Base-by-base conservation (phyloP, 305 asterid genomes). In the Withania somnifera region DNA sequence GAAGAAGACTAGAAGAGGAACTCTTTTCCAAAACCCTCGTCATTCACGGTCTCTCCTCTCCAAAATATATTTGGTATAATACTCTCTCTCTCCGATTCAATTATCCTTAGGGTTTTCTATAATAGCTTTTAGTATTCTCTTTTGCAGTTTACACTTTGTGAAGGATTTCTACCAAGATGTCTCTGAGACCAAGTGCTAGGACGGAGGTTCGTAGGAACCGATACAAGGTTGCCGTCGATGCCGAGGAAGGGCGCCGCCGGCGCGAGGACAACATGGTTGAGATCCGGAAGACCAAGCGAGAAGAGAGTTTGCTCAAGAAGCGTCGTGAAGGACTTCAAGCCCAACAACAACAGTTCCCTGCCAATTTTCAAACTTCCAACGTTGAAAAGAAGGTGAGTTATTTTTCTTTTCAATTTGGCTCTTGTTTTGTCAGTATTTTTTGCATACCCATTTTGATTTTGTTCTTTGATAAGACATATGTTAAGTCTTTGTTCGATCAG, bases 201-300 rank as follows among this genome's bases (percentile, higher is more conserved):
- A 89, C 97, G 73, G 98, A 95, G 88, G 98, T 88, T 82, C 91
- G 98, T 83, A 88, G 97, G 85, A 95, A 88, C 90, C 91, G 97
- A 45, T 95, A 95, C 93, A 95, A 95, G 92, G 98, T 93, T 81
- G 91, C 97, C 67, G 98, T 93, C 73, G 98, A 95, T 60, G 98
- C 97, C 19, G 98, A 95, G 34, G 98, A 95, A 83, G 98, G 98
- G n/a, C 90, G 98, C 47, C 83, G 98, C n/a, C 88, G 98, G 87
- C 89, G 98, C 87, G 98, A 92, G 89, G 98, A 95, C 56, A 93
- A 93, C 57, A 88, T 95, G 98, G 98, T 95, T 80, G 98, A 95
- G 97, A 95, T 95, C 91, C 97, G 98, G 5, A 95, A 95, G 88
- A 92, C 60, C 80, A 95, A 91, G 91, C 94, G 98, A 57, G 98